Evolutionary conservation across 495 filamentous ascomycete genomes (phyloP).

Genomic region (Penicillium riverlandense): DNA sequence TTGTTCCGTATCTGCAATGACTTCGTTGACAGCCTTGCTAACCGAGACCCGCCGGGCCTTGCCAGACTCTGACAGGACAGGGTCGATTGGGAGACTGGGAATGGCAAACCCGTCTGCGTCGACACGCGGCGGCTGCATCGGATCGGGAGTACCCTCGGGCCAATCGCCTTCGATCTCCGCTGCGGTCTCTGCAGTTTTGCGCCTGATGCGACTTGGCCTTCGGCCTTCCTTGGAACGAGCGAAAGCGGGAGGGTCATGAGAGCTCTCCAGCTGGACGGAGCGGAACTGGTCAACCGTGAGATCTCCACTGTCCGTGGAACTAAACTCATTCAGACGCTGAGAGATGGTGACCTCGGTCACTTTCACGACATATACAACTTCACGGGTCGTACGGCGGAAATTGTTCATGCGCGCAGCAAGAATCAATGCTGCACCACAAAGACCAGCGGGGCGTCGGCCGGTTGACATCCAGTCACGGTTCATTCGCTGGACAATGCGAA

Average conservation of each 20-base stretch:
- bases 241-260: constrained; percentile 78
- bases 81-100: constrained; percentile 39
- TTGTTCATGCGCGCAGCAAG: constrained; percentile 97
- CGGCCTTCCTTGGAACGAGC: constrained; percentile 52
- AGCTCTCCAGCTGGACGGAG: constrained; percentile 53
- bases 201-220: constrained; percentile 28
- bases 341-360: constrained; percentile 86
- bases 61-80: constrained; percentile 25
- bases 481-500: constrained; percentile 84
- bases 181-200: constrained; percentile 39
- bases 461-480: constrained; percentile 91
- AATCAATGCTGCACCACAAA: constrained; percentile 90
- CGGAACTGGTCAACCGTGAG: constrained; percentile 86
- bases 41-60: constrained; percentile 13
- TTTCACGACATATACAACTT: constrained; percentile 94
- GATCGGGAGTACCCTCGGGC: constrained; percentile 10
- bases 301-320: constrained; percentile 65
- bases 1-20: constrained; percentile 14
- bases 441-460: constrained; percentile 85
- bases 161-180: constrained; percentile 36
- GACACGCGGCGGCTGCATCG: constrained; percentile 25
- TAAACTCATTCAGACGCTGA: constrained; percentile 85
- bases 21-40: constrained; percentile 15
- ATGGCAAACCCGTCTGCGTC: constrained; percentile 45
- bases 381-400: constrained; percentile 81